Conservation (phyloP, 805 yeast genomes). For the Myxozyma neotropica region DNA sequence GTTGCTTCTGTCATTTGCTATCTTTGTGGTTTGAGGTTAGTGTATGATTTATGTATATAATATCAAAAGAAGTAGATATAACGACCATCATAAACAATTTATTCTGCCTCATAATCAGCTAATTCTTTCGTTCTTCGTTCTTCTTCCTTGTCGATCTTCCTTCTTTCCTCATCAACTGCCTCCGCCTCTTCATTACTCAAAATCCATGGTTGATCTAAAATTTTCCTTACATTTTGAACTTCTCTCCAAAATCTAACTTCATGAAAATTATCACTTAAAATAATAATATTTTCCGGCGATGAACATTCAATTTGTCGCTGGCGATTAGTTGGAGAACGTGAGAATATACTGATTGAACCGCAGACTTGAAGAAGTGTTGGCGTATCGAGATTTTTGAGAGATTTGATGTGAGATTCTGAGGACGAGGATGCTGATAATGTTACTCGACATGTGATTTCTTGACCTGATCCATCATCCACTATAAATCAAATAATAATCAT, state of each 20-base stretch:
- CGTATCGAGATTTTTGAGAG: not conserved
- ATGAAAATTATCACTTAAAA: not conserved
- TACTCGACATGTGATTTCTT: not conserved
- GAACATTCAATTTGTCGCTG: not conserved
- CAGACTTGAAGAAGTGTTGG: slow-evolving; percentile 1
- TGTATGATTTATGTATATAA: too few species aligned
- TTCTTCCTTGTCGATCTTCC: not conserved
- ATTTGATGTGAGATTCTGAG: not conserved
- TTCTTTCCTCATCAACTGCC: not conserved
- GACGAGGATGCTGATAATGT: not conserved
- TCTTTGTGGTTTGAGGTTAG: too few species aligned
- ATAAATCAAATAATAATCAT: not conserved
- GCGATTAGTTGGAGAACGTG: not conserved
- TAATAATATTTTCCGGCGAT: not conserved
- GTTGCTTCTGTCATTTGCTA: too few species aligned
- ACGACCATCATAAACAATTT: too few species aligned
- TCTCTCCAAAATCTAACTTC: slow-evolving; percentile 6
- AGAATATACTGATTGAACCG: not conserved
- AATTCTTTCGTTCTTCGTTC: not conserved
- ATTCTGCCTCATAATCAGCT: too few species aligned
- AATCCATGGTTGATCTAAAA: slow-evolving; percentile 6
- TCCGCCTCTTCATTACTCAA: not conserved
- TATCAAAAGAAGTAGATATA: too few species aligned
- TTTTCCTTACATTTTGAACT: not conserved
- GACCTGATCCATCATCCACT: slow-evolving; percentile 14